Evolutionary conservation across 2,329 filamentous ascomycete genomes (phyloP).

Genomic region (Colletotrichum sp.): DNA sequence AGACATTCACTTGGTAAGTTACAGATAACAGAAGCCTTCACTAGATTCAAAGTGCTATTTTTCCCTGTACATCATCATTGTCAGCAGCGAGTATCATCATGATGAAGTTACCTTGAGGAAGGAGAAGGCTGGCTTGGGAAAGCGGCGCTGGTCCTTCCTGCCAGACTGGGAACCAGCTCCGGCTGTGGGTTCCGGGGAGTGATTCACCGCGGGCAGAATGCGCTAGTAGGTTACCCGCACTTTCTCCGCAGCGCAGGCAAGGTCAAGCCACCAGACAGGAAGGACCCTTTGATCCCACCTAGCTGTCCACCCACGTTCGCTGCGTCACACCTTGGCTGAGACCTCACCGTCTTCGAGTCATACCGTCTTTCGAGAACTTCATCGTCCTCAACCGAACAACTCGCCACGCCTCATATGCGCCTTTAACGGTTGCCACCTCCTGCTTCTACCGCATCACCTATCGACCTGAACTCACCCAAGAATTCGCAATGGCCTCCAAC

Average conservation of each 20-base stretch:
- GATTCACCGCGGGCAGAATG: neutral
- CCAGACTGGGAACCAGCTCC: neutral
- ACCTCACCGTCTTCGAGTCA: slow-evolving; percentile 1
- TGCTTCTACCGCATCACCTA: neutral
- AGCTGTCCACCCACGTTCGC: neutral
- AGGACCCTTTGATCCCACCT: neutral
- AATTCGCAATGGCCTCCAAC: slow-evolving; percentile 5
- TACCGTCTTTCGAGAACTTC: slow-evolving; percentile 1
- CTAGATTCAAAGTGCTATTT: neutral
- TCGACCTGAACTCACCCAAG: neutral
- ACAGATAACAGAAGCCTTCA: neutral
- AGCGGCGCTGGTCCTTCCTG: neutral
- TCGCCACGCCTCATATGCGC: neutral
- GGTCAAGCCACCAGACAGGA: neutral
- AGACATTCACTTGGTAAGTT: neutral
- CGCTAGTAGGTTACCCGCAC: neutral
- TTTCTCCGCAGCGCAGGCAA: slow-evolving; percentile 17
- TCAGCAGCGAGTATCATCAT: neutral
- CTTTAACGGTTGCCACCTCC: neutral
- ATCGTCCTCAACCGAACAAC: neutral
- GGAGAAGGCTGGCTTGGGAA: neutral
- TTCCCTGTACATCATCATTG: neutral
- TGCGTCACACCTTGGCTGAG: slow-evolving; percentile 15
- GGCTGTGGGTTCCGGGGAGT: neutral
- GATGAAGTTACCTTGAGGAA: neutral